These are phyloP conservation scores for Lithospermum erythrorhizon DNA, from an alignment of 257 asterid genomes.

Conservation along the genomic window DNA sequence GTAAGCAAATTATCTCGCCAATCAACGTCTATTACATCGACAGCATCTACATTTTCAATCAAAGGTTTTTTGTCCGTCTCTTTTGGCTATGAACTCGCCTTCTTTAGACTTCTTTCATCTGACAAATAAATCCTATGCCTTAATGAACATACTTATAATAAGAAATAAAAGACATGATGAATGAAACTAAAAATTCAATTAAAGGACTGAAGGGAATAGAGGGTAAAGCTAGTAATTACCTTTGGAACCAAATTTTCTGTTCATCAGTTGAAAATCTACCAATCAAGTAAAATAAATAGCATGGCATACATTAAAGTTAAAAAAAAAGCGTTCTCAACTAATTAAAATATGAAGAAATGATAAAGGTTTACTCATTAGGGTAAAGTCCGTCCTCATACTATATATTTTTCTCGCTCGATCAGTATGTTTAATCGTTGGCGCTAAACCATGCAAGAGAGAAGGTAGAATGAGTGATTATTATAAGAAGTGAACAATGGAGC, in stretches of 20 bases:
- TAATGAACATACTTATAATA: no score
- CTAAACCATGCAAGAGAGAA: not conserved
- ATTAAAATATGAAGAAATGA: not conserved
- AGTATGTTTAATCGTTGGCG: not conserved
- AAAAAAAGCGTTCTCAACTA: no score
- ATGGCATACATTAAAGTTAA: not conserved
- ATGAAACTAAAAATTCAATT: no score
- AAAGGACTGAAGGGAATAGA: not conserved
- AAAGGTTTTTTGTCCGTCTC: conserved; percentile 15
- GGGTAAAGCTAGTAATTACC: conserved; percentile 23
- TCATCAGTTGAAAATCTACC: conserved; percentile 74
- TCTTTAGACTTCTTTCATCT: conserved; percentile 29
- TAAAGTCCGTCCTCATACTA: not conserved
- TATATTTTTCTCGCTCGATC: not conserved
- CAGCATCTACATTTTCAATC: conserved; percentile 13
- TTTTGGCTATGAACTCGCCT: conserved; percentile 8
- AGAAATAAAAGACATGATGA: no score
- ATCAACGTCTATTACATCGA: conserved; percentile 18
- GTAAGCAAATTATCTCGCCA: conserved; percentile 50
- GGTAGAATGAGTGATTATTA: no score
- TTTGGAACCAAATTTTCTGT: conserved; percentile 44
- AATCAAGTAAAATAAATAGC: not conserved
- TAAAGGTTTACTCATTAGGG: not conserved
- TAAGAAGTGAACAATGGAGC: not conserved
- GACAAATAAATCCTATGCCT: no score